Evolutionary conservation across 73 alveolate genomes (phyloP).

Genomic region (Durusdinium trenchii): DNA sequence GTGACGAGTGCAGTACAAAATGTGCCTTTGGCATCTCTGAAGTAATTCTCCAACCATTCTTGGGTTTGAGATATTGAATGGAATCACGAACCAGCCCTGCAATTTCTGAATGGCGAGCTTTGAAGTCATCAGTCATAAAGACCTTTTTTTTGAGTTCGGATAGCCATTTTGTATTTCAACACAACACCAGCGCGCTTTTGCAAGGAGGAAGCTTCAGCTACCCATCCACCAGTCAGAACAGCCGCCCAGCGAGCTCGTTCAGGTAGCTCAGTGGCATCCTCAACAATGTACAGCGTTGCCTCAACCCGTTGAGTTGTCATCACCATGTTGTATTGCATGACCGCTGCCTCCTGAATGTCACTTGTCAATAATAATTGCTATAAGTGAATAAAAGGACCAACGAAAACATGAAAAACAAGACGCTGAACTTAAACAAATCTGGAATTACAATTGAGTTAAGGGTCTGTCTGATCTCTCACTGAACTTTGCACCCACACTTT

Average conservation of each 20-base stretch:
- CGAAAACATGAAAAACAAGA: background rate
- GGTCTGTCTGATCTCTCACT: background rate
- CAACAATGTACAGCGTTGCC: conserved; percentile 5
- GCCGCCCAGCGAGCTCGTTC: conserved; percentile 31
- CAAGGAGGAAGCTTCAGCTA: background rate
- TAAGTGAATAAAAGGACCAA: background rate
- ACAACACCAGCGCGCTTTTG: background rate
- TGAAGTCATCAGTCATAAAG: background rate
- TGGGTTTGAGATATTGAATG: background rate
- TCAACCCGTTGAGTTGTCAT: background rate
- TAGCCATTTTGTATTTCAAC: background rate
- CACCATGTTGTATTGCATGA: background rate
- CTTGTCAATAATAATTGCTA: too few relatives aligned
- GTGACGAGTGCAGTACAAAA: background rate
- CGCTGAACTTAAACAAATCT: background rate
- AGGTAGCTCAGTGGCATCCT: background rate
- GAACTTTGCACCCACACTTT: background rate
- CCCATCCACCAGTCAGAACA: conserved; percentile 1
- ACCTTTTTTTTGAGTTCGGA: background rate
- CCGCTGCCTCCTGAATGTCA: background rate
- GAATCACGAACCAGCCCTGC: background rate
- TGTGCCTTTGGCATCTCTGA: background rate
- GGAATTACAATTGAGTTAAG: background rate
- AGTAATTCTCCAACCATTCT: background rate
- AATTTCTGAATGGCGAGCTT: background rate